Evolutionary conservation across 345 rosid genomes (phyloP).

Genomic region (Euclidium syriacum): DNA sequence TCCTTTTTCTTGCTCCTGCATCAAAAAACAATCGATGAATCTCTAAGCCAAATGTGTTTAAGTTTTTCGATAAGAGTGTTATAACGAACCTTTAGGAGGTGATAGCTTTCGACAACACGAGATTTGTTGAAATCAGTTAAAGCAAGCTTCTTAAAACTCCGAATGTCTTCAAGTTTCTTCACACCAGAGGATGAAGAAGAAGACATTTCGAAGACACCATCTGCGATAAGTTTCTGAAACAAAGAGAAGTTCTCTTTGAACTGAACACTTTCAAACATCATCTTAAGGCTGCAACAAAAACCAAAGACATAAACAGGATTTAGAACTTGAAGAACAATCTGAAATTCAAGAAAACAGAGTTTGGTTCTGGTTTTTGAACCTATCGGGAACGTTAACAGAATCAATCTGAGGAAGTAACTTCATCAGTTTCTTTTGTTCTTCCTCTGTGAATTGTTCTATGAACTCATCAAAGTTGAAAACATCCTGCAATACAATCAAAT

Average conservation of each 20-base stretch:
- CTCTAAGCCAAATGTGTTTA: not conserved
- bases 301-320: conserved; percentile 22
- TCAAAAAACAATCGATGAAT: conserved; percentile 21
- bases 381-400: conserved; percentile 48
- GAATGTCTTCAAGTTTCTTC: conserved; percentile 51
- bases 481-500: conserved; percentile 68
- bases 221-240: conserved; percentile 66
- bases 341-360: not conserved
- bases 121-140: conserved; percentile 48
- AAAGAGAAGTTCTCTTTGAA: conserved; percentile 72
- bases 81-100: conserved; percentile 56
- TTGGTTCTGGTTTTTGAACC: conserved; percentile 31
- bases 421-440: conserved; percentile 77
- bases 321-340: not conserved
- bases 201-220: conserved; percentile 71
- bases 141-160: conserved; percentile 55
- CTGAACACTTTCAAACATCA: conserved; percentile 76
- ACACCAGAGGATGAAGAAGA: conserved; percentile 44
- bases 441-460: conserved; percentile 51
- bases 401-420: conserved; percentile 68
- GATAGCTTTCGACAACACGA: conserved; percentile 62
- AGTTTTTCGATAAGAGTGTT: not conserved
- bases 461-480: conserved; percentile 79
- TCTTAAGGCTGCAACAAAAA: conserved; percentile 61
- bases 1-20: conserved; percentile 46